These are phyloP conservation scores for Leptographium wingfieldii DNA, from an alignment of 2,329 filamentous ascomycete genomes.

Conservation along the genomic window DNA sequence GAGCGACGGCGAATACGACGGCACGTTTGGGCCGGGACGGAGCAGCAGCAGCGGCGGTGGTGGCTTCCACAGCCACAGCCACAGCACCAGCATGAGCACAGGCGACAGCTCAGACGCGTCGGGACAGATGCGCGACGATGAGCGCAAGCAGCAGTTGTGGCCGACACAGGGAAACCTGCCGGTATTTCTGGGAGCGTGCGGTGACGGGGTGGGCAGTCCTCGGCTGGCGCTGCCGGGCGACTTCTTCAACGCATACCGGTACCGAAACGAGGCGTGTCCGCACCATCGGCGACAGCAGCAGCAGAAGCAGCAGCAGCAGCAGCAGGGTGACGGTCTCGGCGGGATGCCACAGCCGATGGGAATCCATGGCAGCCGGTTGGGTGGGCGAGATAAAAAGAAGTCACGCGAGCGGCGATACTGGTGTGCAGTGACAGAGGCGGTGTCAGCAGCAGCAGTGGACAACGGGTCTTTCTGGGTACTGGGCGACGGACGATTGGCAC, in stretches of 20 bases:
- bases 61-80: background rate
- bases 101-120: slow-evolving; percentile 13
- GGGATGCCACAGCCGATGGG: background rate
- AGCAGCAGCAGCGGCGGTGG: background rate
- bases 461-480: slow-evolving; percentile 17
- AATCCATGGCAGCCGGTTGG: slow-evolving; percentile 1
- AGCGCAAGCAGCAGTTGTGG: background rate
- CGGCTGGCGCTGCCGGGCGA: slow-evolving; percentile 34
- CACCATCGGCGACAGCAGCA: slow-evolving; percentile 4
- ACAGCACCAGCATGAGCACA: background rate
- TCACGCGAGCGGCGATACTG: slow-evolving; percentile 16
- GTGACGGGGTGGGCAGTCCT: slow-evolving; percentile 10
- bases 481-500: slow-evolving; percentile 17
- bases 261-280: slow-evolving; percentile 15
- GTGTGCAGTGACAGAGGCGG: slow-evolving; percentile 20
- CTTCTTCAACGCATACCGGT: slow-evolving; percentile 25
- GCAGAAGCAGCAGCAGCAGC: background rate
- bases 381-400: background rate
- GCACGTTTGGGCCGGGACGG: background rate
- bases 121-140: slow-evolving; percentile 13
- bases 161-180: background rate
- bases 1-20: slow-evolving; percentile 4
- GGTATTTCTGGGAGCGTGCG: slow-evolving; percentile 8
- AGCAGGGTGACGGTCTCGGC: background rate
- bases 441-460: slow-evolving; percentile 7